Evolutionary conservation across 2,329 filamentous ascomycete species (phyloP).

Genomic region (Pseudofabraea citricarpa): DNA sequence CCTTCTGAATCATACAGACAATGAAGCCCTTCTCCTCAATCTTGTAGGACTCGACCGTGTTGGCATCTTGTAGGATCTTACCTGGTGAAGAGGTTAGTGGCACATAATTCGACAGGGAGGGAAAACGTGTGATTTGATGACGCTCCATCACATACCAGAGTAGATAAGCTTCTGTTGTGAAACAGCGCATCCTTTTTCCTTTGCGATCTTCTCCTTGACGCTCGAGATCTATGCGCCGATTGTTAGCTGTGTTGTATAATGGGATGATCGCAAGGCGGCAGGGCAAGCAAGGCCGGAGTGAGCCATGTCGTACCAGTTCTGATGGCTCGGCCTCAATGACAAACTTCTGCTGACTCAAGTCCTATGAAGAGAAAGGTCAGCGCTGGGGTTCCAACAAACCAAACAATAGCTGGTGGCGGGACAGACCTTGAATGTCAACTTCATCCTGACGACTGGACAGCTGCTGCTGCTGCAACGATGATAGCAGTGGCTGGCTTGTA

Average conservation of each 20-base stretch:
- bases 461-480: not conserved
- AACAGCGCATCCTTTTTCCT: constrained; percentile 91
- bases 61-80: constrained; percentile 97
- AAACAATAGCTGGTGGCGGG: constrained; percentile 19
- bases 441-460: constrained; percentile 46
- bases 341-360: constrained; percentile 99
- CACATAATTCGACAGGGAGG: too few relatives aligned
- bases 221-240: constrained; percentile 62
- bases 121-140: too few relatives aligned
- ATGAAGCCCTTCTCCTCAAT: constrained; percentile 99
- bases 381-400: constrained; percentile 17
- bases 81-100: too few relatives aligned
- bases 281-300: not conserved
- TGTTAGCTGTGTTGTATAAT: constrained; percentile 4
- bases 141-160: constrained; percentile 82
- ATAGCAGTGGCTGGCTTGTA: too few relatives aligned
- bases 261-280: not conserved
- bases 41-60: constrained; percentile 93
- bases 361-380: constrained; percentile 48
- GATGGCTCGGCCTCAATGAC: constrained; percentile 89
- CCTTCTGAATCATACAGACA: constrained; percentile 98
- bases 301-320: constrained; percentile 67
- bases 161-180: constrained; percentile 95
- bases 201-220: constrained; percentile 87
- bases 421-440: constrained; percentile 66